Conservation (phyloP, 352 stramenopile species). For the Phytophthora foliorum region DNA sequence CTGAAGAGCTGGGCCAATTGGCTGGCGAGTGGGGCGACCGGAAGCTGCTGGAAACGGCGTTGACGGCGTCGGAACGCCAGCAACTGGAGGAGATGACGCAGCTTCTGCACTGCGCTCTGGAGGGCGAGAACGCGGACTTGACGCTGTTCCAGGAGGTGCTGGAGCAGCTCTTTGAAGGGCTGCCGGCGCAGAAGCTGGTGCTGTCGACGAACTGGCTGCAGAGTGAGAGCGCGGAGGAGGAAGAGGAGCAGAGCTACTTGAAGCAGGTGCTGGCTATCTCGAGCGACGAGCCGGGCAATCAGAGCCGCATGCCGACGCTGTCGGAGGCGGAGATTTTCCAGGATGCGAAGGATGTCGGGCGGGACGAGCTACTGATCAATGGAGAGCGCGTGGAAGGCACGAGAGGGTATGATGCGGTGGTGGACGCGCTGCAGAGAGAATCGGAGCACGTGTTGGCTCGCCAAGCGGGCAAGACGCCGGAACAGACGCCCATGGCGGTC, state of each 20-base stretch:
- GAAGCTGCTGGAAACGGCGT: constrained; percentile 22
- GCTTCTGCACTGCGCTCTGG: constrained; percentile 53
- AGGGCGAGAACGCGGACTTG: constrained; percentile 40
- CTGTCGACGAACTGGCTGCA: constrained; percentile 62
- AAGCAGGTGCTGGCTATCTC: constrained; percentile 41
- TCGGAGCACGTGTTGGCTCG: constrained; percentile 46
- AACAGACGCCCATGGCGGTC: constrained; percentile 44
- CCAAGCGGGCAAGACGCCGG: constrained; percentile 38
- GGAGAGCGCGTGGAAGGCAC: constrained; percentile 54
- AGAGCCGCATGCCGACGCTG: constrained; percentile 32
- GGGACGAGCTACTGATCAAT: constrained; percentile 82
- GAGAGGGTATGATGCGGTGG: constrained; percentile 68
- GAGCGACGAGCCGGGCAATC: constrained; percentile 10
- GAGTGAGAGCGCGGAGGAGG: background rate
- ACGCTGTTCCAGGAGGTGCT: constrained; percentile 68
- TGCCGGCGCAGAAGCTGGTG: constrained; percentile 42
- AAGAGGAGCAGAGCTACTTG: constrained; percentile 43
- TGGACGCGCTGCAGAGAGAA: constrained; percentile 55
- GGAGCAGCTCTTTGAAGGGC: constrained; percentile 59
- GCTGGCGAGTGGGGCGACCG: constrained; percentile 48
- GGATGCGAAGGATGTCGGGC: constrained; percentile 83
- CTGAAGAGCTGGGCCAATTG: constrained; percentile 28
- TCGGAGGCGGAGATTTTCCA: constrained; percentile 74
- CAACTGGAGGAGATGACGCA: constrained; percentile 52
- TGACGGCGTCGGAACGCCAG: constrained; percentile 17